Evolutionary conservation across 768 basidiomycete genomes (phyloP).

Genomic region (Lactarius akahatsu): DNA sequence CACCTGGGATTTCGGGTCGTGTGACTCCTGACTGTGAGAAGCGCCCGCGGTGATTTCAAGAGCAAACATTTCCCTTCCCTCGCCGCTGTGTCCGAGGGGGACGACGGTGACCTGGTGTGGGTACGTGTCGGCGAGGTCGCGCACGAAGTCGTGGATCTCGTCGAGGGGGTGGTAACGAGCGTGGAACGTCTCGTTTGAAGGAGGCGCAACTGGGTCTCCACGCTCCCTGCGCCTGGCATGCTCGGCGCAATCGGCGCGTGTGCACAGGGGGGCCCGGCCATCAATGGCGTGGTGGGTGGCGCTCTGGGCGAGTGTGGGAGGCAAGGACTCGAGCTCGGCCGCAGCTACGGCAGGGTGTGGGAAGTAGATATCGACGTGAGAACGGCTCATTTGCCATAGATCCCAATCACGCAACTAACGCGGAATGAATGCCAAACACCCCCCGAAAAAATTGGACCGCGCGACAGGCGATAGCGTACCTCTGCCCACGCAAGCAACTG

Average conservation of each 20-base stretch:
- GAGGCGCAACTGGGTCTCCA: conserved; percentile 27
- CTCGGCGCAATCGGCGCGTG: conserved; percentile 35
- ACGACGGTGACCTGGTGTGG: conserved; percentile 50
- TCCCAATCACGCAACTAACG: conserved; percentile 47
- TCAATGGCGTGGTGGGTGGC: conserved; percentile 26
- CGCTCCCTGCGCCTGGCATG: conserved; percentile 28
- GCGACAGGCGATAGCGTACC: conserved; percentile 13
- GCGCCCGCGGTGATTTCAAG: conserved; percentile 46
- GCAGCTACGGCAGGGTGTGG: conserved; percentile 32
- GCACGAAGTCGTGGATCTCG: conserved; percentile 54
- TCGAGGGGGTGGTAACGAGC: conserved; percentile 53
- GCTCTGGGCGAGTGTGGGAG: conserved; percentile 16
- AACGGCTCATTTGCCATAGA: conserved; percentile 49
- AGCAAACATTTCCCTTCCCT: conserved; percentile 59
- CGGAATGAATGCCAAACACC: neutral
- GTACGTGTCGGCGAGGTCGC: conserved; percentile 44
- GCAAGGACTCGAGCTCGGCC: conserved; percentile 28
- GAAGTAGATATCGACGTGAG: conserved; percentile 53
- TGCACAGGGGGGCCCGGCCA: conserved; percentile 39
- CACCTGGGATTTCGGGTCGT: conserved; percentile 20
- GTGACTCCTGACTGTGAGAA: conserved; percentile 12
- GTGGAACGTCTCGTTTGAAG: conserved; percentile 41
- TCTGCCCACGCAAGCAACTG: conserved; percentile 25
- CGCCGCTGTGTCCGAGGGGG: conserved; percentile 54
- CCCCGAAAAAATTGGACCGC: neutral